Evolutionary conservation across 352 stramenopile genomes (phyloP).

Genomic region (Thraustochytrium sp.): DNA sequence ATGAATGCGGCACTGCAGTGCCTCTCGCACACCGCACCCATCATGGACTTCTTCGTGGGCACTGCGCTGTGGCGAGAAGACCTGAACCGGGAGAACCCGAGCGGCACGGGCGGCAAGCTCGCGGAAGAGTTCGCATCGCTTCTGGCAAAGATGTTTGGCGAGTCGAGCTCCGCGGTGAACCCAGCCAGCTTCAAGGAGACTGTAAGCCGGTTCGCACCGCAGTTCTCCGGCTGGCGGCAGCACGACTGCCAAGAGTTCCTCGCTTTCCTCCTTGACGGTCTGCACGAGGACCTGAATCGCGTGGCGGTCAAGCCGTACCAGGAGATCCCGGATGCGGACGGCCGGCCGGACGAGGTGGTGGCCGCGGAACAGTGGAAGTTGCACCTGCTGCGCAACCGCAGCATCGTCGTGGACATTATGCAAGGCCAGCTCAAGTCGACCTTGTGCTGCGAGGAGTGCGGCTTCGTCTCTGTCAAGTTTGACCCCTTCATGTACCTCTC

Average conservation of each 20-base stretch:
- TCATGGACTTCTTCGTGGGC: conserved; percentile 90
- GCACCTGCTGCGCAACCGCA: conserved; percentile 57
- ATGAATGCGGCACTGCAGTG: conserved; percentile 97
- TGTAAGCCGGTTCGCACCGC: conserved; percentile 50
- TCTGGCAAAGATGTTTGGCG: conserved; percentile 63
- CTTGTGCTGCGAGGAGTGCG: conserved; percentile 55
- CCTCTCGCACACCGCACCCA: conserved; percentile 85
- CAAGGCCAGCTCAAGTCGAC: conserved; percentile 62
- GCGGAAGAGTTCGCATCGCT: conserved; percentile 66
- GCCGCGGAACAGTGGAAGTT: conserved; percentile 52
- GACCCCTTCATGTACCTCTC: conserved; percentile 45
- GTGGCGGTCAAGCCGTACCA: conserved; percentile 76
- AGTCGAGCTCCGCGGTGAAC: conserved; percentile 46
- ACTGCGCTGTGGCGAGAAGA: conserved; percentile 17
- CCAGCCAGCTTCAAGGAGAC: conserved; percentile 53
- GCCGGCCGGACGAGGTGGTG: conserved; percentile 56
- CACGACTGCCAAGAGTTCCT: conserved; percentile 79
- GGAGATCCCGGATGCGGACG: conserved; percentile 58
- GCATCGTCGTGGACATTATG: conserved; percentile 62
- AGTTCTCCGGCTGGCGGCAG: conserved; percentile 74
- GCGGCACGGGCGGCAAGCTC: conserved; percentile 71
- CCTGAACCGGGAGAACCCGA: conserved; percentile 70
- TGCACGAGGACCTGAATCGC: conserved; percentile 80
- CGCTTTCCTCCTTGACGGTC: conserved; percentile 63
- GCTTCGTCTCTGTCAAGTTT: conserved; percentile 27